A percentile compares a stretch with the other conserved stretches of the same genome.
These are phyloP conservation scores for Kwoniella europaea DNA, from an alignment of 768 basidiomycete genomes.

Conservation along the genomic window DNA sequence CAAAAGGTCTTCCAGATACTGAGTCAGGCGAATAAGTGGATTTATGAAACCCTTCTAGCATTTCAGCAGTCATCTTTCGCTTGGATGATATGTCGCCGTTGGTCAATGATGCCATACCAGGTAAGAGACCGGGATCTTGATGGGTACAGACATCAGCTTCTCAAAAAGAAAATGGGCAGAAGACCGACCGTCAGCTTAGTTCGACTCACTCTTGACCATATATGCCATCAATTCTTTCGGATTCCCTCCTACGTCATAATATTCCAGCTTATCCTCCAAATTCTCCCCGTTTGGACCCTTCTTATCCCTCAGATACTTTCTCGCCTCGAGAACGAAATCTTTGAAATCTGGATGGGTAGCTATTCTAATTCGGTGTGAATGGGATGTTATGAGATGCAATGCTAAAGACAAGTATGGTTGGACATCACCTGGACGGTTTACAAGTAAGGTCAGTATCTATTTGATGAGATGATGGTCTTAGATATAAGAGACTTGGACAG, in stretches of 20 bases:
- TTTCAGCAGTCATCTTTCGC: conserved; percentile 67
- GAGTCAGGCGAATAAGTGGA: conserved; percentile 64
- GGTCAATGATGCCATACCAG: conserved; percentile 65
- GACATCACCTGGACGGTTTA: conserved; percentile 64
- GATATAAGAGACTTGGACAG: too few relatives aligned
- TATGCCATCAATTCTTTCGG: conserved; percentile 72
- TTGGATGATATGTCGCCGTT: conserved; percentile 70
- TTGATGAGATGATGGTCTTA: too few relatives aligned
- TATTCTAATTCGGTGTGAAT: conserved; percentile 68
- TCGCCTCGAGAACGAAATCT: conserved; percentile 63
- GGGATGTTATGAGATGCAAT: conserved; percentile 60
- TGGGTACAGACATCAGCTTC: too few relatives aligned
- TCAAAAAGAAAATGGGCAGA: background rate
- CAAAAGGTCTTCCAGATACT: conserved; percentile 62
- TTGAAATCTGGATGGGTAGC: conserved; percentile 70
- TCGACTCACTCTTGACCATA: conserved; percentile 70
- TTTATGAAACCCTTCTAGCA: conserved; percentile 69
- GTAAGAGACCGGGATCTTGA: conserved; percentile 69
- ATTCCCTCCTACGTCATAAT: conserved; percentile 68
- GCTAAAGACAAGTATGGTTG: conserved; percentile 71
- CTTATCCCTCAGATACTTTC: conserved; percentile 46
- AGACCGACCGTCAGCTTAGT: background rate
- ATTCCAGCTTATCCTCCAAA: conserved; percentile 61
- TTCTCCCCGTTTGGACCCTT: conserved; percentile 25
- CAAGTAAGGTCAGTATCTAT: too few relatives aligned